phyloP scores from a whole-genome alignment of 139 green algal species.

The Asterochloris erici region DNA sequence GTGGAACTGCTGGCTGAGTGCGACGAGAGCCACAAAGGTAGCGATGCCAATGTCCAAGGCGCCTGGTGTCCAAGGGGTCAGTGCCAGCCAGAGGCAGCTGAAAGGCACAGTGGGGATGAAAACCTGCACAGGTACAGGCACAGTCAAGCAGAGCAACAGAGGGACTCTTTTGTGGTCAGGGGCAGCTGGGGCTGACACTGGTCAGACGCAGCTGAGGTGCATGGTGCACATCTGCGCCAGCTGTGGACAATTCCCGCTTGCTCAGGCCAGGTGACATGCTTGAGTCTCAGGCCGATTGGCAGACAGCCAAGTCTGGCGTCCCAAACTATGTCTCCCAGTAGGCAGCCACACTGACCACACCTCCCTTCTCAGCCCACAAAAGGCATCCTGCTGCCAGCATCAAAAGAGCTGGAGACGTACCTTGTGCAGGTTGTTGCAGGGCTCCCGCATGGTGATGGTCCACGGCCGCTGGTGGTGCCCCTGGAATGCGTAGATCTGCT shows the following conservation, averaged over 20 bases:
- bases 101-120: conserved; percentile 39
- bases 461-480: conserved; percentile 93
- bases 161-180: too few species aligned
- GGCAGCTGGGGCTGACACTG: neutral
- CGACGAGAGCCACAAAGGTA: conserved; percentile 73
- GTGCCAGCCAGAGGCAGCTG: conserved; percentile 25
- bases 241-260: too few species aligned
- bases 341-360: neutral
- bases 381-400: neutral
- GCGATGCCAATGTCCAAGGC: conserved; percentile 60
- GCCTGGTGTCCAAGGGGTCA: conserved; percentile 32
- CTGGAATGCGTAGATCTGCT: conserved; percentile 93
- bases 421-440: conserved; percentile 95
- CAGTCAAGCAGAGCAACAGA: neutral
- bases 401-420: conserved; percentile 17
- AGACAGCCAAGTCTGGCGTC: too few species aligned
- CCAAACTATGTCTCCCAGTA: neutral
- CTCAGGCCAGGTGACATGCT: too few species aligned
- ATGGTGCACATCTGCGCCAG: too few species aligned
- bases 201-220: neutral
- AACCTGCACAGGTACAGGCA: conserved; percentile 15
- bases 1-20: conserved; percentile 97
- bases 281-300: too few species aligned
- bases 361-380: neutral
- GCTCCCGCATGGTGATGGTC: conserved; percentile 97